Base-by-base conservation (phyloP, 2,329 filamentous ascomycete genomes). In the Penicillium concentricum region DNA sequence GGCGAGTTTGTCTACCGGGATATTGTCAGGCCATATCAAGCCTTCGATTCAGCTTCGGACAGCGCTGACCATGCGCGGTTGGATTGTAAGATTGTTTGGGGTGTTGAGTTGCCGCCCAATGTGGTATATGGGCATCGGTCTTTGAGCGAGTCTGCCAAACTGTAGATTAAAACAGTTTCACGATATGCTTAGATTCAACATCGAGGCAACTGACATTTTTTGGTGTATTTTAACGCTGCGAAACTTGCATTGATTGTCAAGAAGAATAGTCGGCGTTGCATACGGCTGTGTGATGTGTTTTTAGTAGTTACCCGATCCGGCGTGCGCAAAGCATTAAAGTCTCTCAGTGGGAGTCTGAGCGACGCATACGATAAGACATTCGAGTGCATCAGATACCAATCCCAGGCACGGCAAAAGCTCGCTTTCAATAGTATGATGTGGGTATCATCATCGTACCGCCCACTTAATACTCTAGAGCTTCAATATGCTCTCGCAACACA, bases 11-110 rank as follows among this genome's bases (percentile, higher is more conserved):
- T 65, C 16, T 64, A 67, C 30, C 49, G 61, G 4, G 65, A 68
- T 24, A 53, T 72, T n/a, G 59, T 69, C 10, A 45, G 13, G 26
- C 42, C 42, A 12, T 64, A 59, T 49, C 46, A 62, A 26, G 28
- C 28, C 10, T 47, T 42, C 6, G 41, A 45, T 4, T 46, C 51
- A 4, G 20, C 30, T 24, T 39, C 53, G 16, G 24, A 32, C 22
- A 43, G 12, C n/a, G 56, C 56, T 15, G 56, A 66, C 13, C 59
- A 58, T 26, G 57, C 58, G 1, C 61, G 65, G 32, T 70, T 69
- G 68, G 71, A 73, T 44, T 72, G 69, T 50, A 61, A 61, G 22
- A 62, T 73, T 38, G 70, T 70, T 47, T 72, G 69, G 69, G 66
- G 57, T 5, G 20, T 62, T 24, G 66, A 71, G n/a, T 57, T 71